Evolutionary conservation across 345 rosid species (phyloP), one percentile per base, ranked within the genome.

Genomic region (Arabis hirsuta): DNA sequence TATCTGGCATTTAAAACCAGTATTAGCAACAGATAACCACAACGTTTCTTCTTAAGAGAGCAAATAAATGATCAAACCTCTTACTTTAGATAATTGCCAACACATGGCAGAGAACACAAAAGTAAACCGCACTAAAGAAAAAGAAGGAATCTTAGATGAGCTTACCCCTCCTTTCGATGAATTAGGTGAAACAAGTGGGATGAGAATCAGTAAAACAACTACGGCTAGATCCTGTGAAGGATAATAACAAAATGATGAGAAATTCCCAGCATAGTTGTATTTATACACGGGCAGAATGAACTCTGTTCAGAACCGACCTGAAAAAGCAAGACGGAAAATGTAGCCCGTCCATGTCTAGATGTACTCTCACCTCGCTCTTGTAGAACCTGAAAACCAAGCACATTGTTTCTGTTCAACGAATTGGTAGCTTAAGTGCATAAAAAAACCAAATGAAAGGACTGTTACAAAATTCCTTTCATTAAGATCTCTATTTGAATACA

Each of bases 161-260:
- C 58, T 87, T 90, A 95, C 97, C 97, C 99, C 99, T 89, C 99
- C 99, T 85, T 89, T 95, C 38, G 97, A 89, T 65, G 99, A 95
- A 84, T 86, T 95, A 67, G 99, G 97, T 65, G 97, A 95, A 67
- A 95, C 83, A 78, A 95, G 99, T 77, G 99, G 97, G 80, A 95
- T 95, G 71, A 95, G 96, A 76, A 95, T 95, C 58, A 95, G 90
- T 84, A 95, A 77, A 62, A 91, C 99, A 72, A 91, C 96, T 66
- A 91, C 99, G 68, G 99, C 99, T 84, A 95, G 83, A 83, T 95
- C 99, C 97, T 95, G 96, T 11, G 80, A 62, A 72, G 67, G 67
- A 58, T 27, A 45, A 5, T 24, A 16, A 65, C 67, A 62, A 31
- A 64, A 13, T 51, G 53, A 72, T 77, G 72, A 73, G 42, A 79